phyloP scores from a whole-genome alignment of 495 filamentous ascomycete species.

The Paragyromitra xinjiangensis region DNA sequence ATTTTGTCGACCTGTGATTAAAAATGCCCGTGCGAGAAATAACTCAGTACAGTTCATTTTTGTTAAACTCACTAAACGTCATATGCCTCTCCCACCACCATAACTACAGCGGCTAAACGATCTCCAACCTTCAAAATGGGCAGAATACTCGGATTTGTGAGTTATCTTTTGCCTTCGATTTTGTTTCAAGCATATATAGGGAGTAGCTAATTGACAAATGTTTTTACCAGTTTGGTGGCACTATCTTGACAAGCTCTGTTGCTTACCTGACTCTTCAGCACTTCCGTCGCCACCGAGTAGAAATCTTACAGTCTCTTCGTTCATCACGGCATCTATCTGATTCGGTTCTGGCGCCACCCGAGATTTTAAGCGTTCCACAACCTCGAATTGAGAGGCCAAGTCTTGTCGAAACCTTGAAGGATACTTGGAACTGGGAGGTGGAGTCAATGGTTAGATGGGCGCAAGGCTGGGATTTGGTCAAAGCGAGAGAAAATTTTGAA shows the following conservation, averaged over 20 bases:
- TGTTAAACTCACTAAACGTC: neutral
- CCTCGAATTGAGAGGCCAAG: slow-evolving; percentile 62
- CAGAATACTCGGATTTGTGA: slow-evolving; percentile 83
- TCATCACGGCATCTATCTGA: slow-evolving; percentile 71
- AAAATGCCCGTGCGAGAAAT: neutral
- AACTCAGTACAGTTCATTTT: slow-evolving; percentile 1
- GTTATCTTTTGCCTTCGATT: slow-evolving; percentile 58
- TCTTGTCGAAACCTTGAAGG: slow-evolving; percentile 74
- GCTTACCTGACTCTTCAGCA: slow-evolving; percentile 81
- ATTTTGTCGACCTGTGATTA: slow-evolving; percentile 7
- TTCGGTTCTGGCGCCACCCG: slow-evolving; percentile 62
- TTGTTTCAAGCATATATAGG: slow-evolving; percentile 15
- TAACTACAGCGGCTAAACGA: slow-evolving; percentile 15
- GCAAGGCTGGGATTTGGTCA: slow-evolving; percentile 71
- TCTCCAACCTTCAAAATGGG: slow-evolving; percentile 66
- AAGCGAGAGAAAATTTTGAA: slow-evolving; percentile 67
- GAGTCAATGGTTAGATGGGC: slow-evolving; percentile 73
- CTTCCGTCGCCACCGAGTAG: slow-evolving; percentile 74
- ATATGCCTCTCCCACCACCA: neutral
- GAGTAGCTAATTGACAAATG: slow-evolving; percentile 49
- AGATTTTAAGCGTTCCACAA: slow-evolving; percentile 57
- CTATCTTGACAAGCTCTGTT: slow-evolving; percentile 81
- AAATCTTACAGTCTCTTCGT: slow-evolving; percentile 74
- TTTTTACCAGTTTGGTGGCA: slow-evolving; percentile 72
- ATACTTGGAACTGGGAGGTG: slow-evolving; percentile 81